A percentile compares a stretch with the other conserved stretches of the same genome.
These are phyloP conservation scores for Plasmodium ovale DNA, from an alignment of 169 alveolate genomes.

Conservation along the genomic window DNA sequence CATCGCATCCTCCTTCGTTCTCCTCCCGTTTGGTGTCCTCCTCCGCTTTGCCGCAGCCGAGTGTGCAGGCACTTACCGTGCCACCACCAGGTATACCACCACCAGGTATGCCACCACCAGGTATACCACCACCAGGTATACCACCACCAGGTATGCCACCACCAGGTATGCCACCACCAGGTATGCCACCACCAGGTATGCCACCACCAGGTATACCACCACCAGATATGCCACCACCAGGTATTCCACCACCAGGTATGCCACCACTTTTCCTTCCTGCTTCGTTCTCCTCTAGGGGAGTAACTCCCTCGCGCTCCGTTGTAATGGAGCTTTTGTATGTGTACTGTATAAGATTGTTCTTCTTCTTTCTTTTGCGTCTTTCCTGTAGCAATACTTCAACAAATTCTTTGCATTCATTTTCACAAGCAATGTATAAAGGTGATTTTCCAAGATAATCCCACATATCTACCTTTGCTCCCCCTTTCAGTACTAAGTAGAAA, in stretches of 20 bases:
- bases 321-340: slow-evolving; percentile 69
- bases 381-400: slow-evolving; percentile 83
- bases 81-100: no score
- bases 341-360: slow-evolving; percentile 78
- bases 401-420: slow-evolving; percentile 82
- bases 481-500: slow-evolving; percentile 84
- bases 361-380: slow-evolving; percentile 78
- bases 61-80: not conserved
- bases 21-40: not conserved
- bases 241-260: not conserved
- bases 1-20: not conserved
- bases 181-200: not conserved
- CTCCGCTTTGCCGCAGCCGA: not conserved
- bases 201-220: not conserved
- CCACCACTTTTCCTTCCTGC: not conserved
- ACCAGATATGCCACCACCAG: not conserved
- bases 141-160: not conserved
- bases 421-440: slow-evolving; percentile 90
- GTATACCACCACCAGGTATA: not conserved
- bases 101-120: not conserved
- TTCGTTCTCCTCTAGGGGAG: slow-evolving; percentile 28
- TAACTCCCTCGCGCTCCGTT: slow-evolving; percentile 58
- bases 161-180: not conserved
- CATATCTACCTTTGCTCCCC: slow-evolving; percentile 90
- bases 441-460: slow-evolving; percentile 91